phyloP scores from a whole-genome alignment of 352 stramenopile species.

The Globisporangium uncinulatum region DNA sequence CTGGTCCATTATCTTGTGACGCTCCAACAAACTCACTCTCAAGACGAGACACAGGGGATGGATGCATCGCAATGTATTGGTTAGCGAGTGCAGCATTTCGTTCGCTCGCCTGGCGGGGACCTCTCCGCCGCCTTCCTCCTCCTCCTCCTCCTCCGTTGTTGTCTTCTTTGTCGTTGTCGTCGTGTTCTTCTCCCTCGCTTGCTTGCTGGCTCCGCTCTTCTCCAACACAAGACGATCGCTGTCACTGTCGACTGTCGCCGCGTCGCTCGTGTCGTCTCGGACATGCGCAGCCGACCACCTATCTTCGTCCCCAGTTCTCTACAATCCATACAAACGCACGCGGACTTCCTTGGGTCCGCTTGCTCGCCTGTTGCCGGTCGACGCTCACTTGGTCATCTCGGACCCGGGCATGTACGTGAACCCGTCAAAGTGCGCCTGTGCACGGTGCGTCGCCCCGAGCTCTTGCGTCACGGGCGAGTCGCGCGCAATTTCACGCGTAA shows the following conservation, averaged over 20 bases:
- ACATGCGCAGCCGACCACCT: not conserved
- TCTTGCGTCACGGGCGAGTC: slow-evolving; percentile 88
- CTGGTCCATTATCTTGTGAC: too few relatives aligned
- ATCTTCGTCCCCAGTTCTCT: not conserved
- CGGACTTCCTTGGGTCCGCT: not conserved
- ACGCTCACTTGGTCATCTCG: slow-evolving; percentile 33
- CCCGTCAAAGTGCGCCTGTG: slow-evolving; percentile 88
- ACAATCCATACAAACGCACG: not conserved
- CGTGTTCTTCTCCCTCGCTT: not conserved
- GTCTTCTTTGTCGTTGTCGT: not conserved
- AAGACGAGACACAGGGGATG: too few relatives aligned
- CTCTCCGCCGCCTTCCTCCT: not conserved
- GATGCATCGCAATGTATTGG: too few relatives aligned
- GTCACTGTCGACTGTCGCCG: not conserved
- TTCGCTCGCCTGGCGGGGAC: too few relatives aligned
- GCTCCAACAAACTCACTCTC: too few relatives aligned
- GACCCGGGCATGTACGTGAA: slow-evolving; percentile 91
- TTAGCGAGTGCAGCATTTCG: too few relatives aligned
- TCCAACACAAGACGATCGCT: not conserved
- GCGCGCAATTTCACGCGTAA: slow-evolving; percentile 75
- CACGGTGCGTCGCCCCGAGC: slow-evolving; percentile 72
- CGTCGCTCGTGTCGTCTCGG: not conserved
- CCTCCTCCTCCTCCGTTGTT: not conserved
- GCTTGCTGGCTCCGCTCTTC: not conserved
- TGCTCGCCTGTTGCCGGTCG: not conserved